Percentiles rank a stretch among this genome's conserved stretches.
phyloP scores from a whole-genome alignment of 2,329 filamentous ascomycete species.

The Aspergillus neoniger region DNA sequence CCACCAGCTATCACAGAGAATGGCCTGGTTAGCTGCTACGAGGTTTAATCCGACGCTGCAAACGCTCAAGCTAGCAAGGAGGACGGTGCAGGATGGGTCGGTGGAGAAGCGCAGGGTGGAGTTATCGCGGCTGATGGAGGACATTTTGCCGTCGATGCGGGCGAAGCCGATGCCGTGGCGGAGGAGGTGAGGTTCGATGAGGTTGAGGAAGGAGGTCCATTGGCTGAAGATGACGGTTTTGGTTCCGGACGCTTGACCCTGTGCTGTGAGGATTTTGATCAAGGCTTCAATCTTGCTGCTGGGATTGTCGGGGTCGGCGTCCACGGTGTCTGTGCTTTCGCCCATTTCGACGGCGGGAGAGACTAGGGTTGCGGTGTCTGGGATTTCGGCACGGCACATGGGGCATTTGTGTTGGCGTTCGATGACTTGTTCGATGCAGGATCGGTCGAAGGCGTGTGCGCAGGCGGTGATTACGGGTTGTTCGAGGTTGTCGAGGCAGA shows the following conservation, averaged over 20 bases:
- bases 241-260: slow-evolving; percentile 63
- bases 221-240: slow-evolving; percentile 83
- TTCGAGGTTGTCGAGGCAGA: slow-evolving; percentile 74
- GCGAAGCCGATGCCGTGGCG: slow-evolving; percentile 63
- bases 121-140: slow-evolving; percentile 66
- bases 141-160: slow-evolving; percentile 81
- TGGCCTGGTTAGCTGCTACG: slow-evolving; percentile 80
- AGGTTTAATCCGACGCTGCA: slow-evolving; percentile 86
- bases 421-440: slow-evolving; percentile 74
- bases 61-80: slow-evolving; percentile 79
- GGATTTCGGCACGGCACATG: slow-evolving; percentile 73
- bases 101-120: slow-evolving; percentile 68
- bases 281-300: slow-evolving; percentile 83
- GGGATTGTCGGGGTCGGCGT: slow-evolving; percentile 64
- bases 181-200: slow-evolving; percentile 69
- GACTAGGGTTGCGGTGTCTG: slow-evolving; percentile 63
- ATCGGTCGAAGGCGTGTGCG: slow-evolving; percentile 74
- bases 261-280: slow-evolving; percentile 71
- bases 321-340: slow-evolving; percentile 49
- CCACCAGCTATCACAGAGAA: slow-evolving; percentile 87
- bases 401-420: slow-evolving; percentile 78
- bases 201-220: slow-evolving; percentile 76
- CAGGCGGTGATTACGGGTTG: slow-evolving; percentile 81
- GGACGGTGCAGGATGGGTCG: slow-evolving; percentile 68
- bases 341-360: slow-evolving; percentile 62